Conservation (phyloP, 1,284 basidiomycete genomes). For the Heterobasidion parviporum region DNA sequence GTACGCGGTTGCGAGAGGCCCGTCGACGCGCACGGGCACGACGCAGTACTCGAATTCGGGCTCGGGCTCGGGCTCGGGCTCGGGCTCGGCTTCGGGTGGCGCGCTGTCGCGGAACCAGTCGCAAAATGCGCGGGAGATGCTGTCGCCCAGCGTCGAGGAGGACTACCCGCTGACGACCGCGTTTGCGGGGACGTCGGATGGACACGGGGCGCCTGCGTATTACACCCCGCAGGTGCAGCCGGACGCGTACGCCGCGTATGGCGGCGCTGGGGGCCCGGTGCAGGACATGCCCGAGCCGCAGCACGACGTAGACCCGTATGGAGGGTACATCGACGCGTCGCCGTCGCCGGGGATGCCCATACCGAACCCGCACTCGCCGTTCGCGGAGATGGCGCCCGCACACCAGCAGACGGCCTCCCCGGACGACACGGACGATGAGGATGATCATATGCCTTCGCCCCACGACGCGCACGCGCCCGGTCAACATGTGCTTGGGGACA, state of each 20-base stretch:
- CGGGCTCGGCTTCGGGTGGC: conserved; percentile 3
- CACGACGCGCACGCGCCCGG: conserved; percentile 5
- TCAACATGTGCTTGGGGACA: conserved; percentile 3
- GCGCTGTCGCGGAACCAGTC: conserved; percentile 10
- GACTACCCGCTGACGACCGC: neutral
- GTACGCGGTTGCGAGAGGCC: conserved; percentile 11
- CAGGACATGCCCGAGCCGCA: neutral
- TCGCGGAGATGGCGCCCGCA: conserved; percentile 4
- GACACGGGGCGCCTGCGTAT: neutral
- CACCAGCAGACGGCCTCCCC: neutral
- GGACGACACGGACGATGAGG: neutral
- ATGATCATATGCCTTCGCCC: conserved; percentile 1
- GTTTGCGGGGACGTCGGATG: neutral
- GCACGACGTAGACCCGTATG: conserved; percentile 10
- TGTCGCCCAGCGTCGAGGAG: conserved; percentile 7
- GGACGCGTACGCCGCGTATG: conserved; percentile 1
- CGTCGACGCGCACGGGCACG: conserved; percentile 8
- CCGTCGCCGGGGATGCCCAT: conserved; percentile 1
- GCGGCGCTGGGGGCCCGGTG: neutral
- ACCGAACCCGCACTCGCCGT: conserved; percentile 8
- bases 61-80: too few relatives aligned
- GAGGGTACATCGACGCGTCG: conserved; percentile 7
- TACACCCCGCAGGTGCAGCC: conserved; percentile 1
- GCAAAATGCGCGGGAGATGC: conserved; percentile 2
- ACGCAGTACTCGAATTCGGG: neutral